Percentiles rank a stretch among this genome's conserved stretches.
Evolutionary conservation across 164 flowering plant species (phyloP).

Genomic region (Dillenia suffruticosa): DNA sequence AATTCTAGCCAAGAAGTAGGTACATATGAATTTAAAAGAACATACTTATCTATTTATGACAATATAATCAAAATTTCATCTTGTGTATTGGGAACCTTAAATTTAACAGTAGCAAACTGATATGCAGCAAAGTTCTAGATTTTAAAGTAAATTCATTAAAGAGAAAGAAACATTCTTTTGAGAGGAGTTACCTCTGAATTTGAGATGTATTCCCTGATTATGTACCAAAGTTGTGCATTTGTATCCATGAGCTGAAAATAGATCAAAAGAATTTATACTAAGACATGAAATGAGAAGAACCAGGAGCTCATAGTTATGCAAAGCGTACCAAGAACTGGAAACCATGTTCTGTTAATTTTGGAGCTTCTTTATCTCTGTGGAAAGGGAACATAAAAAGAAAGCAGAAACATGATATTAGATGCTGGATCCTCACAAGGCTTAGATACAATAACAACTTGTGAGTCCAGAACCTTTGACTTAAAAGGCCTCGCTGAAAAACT

Average conservation of each 20-base stretch:
- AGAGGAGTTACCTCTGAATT: conserved; percentile 67
- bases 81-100: too few relatives aligned
- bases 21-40: too few relatives aligned
- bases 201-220: conserved; percentile 87
- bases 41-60: too few relatives aligned
- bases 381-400: conserved; percentile 7
- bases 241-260: conserved; percentile 83
- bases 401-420: conserved; percentile 2
- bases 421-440: not conserved
- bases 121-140: too few relatives aligned
- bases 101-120: too few relatives aligned
- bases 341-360: conserved; percentile 77
- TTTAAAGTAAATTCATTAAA: too few relatives aligned
- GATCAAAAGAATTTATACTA: conserved; percentile 2
- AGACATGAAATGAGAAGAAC: conserved; percentile 4
- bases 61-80: too few relatives aligned
- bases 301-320: conserved; percentile 1
- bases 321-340: conserved; percentile 89
- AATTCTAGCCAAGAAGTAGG: too few relatives aligned
- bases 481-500: conserved; percentile 83
- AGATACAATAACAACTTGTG: not conserved
- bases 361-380: conserved; percentile 78
- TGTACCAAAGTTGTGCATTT: conserved; percentile 97
- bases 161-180: not conserved
- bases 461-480: conserved; percentile 58